Base-by-base conservation (phyloP, 192 early-diverging fungal genomes). In the Haplosporangium gracile region DNA sequence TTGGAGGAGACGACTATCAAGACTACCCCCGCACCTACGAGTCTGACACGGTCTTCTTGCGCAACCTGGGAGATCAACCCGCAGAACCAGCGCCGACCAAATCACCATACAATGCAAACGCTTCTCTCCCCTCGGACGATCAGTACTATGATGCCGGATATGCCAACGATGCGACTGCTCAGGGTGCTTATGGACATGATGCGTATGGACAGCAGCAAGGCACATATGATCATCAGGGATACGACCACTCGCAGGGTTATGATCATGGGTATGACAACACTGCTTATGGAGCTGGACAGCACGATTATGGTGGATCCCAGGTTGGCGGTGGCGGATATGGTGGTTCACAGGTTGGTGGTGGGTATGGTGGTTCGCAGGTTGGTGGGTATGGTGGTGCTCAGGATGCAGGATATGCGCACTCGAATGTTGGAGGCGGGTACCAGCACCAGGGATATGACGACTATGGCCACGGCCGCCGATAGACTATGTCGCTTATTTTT, bases 31-130 rank as follows among this genome's bases (percentile, higher is more conserved):
- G 88, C 43, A 43, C 45, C 24, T 82, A 85, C 36, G 88, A 91
- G 45, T 76, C 88, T 11, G 89, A 90, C 57, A 82, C 82, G 26
- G 77, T 90, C 69, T 91, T 88, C 32, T 70, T 90, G 45, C 87
- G 87, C 45, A 86, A 88, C 40, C 72, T 91, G 39, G 83, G 85
- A 53, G 88, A 91, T 45, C 79, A 81, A 13, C 84, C 84, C 38
- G 20, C 75, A 42, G 79, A 80, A 53, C 84, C 84, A 49, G 79
- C 78, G 32, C 74, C 82, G 42, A 70, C 80, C 39, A 85, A 89
- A 72, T 77, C 84, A 16, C 79, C 84, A 8, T 86, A 81, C 79
- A 80, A 40, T n/a, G 79, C 79, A 4, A 47, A 47, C 13, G 72
- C 51, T 18, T 26, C 75, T 3, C 55, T 86, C 65, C 79, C 78